phyloP scores from a whole-genome alignment of 108 stramenopile genomes.

The Fragilaria radians region DNA sequence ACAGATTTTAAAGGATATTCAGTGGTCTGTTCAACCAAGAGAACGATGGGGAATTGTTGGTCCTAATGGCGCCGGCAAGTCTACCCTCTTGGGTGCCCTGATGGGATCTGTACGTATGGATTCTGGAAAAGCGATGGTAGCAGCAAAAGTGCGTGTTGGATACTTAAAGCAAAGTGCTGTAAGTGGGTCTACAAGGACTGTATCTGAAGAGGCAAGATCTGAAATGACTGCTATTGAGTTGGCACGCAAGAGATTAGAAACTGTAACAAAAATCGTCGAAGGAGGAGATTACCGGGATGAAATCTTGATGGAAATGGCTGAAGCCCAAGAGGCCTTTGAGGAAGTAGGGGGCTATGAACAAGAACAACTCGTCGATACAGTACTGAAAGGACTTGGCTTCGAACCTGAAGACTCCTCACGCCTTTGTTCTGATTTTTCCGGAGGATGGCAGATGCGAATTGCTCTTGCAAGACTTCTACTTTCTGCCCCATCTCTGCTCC shows the following conservation, averaged over 20 bases:
- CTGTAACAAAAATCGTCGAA: constrained; percentile 14
- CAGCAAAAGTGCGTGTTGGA: constrained; percentile 55
- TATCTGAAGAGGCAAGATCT: constrained; percentile 82
- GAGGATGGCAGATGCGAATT: constrained; percentile 96
- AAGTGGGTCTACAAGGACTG: constrained; percentile 72
- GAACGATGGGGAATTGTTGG: constrained; percentile 73
- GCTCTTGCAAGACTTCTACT: constrained; percentile 81
- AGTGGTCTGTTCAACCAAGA: constrained; percentile 70
- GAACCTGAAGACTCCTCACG: constrained; percentile 45
- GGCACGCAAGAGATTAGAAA: constrained; percentile 41
- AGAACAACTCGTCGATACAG: constrained; percentile 73
- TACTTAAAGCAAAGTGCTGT: constrained; percentile 78
- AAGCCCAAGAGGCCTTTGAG: constrained; percentile 58
- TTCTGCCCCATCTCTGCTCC: constrained; percentile 64
- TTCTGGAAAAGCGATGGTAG: constrained; percentile 45
- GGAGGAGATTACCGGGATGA: constrained; percentile 23
- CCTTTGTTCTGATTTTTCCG: constrained; percentile 80
- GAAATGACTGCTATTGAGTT: constrained; percentile 71
- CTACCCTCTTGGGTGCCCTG: constrained; percentile 55
- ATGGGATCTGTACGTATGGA: constrained; percentile 56
- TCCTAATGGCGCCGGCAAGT: constrained; percentile 53
- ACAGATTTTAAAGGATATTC: constrained; percentile 46
- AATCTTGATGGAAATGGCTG: constrained; percentile 49
- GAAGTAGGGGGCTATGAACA: constrained; percentile 82
- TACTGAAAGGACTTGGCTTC: constrained; percentile 87